Percentiles rank a stretch among this genome's conserved stretches.
Evolutionary conservation across 2,329 filamentous ascomycete species (phyloP).

Genomic region (Zalaria sp.): DNA sequence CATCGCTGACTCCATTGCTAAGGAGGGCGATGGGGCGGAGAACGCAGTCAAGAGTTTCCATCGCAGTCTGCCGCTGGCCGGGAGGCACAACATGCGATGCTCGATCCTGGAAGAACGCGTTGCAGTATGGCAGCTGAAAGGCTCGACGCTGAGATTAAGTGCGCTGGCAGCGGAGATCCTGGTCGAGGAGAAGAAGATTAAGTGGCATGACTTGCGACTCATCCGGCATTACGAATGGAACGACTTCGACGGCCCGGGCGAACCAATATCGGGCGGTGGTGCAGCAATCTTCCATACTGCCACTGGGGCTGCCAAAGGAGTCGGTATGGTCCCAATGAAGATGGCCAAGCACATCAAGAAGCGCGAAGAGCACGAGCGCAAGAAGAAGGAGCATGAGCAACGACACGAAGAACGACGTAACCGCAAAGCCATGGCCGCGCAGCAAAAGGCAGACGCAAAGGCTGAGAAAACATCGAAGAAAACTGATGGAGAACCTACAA

Average conservation of each 20-base stretch:
- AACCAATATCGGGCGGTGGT: conserved; percentile 53
- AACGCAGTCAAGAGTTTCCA: conserved; percentile 59
- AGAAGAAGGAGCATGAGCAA: conserved; percentile 24
- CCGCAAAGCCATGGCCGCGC: conserved; percentile 6
- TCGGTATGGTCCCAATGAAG: conserved; percentile 49
- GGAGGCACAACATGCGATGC: conserved; percentile 43
- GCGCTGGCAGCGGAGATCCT: conserved; percentile 52
- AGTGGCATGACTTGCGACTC: conserved; percentile 49
- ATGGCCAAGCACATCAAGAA: conserved; percentile 44
- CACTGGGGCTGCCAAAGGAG: conserved; percentile 45
- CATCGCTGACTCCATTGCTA: conserved; percentile 48
- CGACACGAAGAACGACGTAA: conserved; percentile 13
- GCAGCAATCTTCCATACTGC: conserved; percentile 47
- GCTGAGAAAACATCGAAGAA: not conserved
- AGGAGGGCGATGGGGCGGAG: conserved; percentile 52
- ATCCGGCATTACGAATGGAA: conserved; percentile 60
- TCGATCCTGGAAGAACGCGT: conserved; percentile 48
- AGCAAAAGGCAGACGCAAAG: conserved; percentile 3
- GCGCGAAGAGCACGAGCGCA: conserved; percentile 36
- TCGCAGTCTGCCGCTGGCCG: conserved; percentile 37
- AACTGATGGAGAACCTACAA: not conserved
- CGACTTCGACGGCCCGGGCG: conserved; percentile 61
- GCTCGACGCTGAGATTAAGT: conserved; percentile 45
- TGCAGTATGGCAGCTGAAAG: conserved; percentile 53
- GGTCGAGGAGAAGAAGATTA: conserved; percentile 44